A percentile compares a stretch with the other conserved stretches of the same genome.
Evolutionary conservation across 805 yeast species (phyloP).

Genomic region (Wickerhamiella occidentalis): DNA sequence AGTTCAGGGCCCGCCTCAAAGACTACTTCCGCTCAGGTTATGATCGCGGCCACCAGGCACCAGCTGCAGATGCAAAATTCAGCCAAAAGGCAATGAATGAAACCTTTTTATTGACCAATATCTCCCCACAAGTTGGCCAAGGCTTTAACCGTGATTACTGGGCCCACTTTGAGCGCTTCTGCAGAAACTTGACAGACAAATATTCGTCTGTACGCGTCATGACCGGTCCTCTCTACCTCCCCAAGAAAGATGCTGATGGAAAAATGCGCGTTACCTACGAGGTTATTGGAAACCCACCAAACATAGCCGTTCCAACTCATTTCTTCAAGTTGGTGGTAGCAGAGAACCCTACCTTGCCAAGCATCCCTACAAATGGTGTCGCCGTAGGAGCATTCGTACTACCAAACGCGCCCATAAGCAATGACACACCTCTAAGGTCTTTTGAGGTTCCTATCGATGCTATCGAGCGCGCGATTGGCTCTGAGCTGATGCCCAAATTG

Average conservation of each 20-base stretch:
- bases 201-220: slow-evolving; percentile 72
- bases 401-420: slow-evolving; percentile 74
- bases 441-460: slow-evolving; percentile 88
- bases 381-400: slow-evolving; percentile 87
- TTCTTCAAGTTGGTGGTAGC: slow-evolving; percentile 86
- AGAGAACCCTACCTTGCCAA: slow-evolving; percentile 38
- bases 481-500: slow-evolving; percentile 61
- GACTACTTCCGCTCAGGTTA: slow-evolving; percentile 93
- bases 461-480: slow-evolving; percentile 74
- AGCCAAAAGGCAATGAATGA: slow-evolving; percentile 89
- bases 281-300: slow-evolving; percentile 93
- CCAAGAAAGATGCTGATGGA: slow-evolving; percentile 68
- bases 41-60: slow-evolving; percentile 95
- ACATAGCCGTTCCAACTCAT: slow-evolving; percentile 94
- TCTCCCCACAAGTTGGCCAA: slow-evolving; percentile 94
- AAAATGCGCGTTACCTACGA: slow-evolving; percentile 78
- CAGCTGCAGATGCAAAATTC: slow-evolving; percentile 94
- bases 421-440: slow-evolving; percentile 52
- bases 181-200: slow-evolving; percentile 57
- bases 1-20: slow-evolving; percentile 60
- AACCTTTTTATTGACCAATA: slow-evolving; percentile 79
- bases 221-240: slow-evolving; percentile 89
- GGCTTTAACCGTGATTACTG: slow-evolving; percentile 96
- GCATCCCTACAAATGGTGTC: slow-evolving; percentile 32
- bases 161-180: slow-evolving; percentile 92